Conservation (phyloP, 192 early-diverging fungal species). For the Irineochytrium annulatum region DNA sequence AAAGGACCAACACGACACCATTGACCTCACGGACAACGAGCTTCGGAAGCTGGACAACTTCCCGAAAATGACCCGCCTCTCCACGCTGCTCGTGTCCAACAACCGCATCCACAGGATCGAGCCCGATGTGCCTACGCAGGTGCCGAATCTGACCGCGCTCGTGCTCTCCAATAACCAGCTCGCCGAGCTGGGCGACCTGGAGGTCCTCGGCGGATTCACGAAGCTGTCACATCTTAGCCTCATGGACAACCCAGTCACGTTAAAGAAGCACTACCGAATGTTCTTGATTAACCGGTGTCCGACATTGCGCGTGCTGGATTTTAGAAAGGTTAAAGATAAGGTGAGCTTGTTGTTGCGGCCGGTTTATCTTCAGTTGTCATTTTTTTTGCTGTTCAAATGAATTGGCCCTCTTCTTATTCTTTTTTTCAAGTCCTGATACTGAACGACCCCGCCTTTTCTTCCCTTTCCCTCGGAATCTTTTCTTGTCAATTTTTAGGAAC, state of each 20-base stretch:
- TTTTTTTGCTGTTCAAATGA: not conserved
- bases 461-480: no score
- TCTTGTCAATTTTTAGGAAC: slow-evolving; percentile 54
- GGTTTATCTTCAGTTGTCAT: not conserved
- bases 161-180: slow-evolving; percentile 87
- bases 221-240: slow-evolving; percentile 64
- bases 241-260: slow-evolving; percentile 82
- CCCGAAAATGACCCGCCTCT: slow-evolving; percentile 73
- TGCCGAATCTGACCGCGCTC: slow-evolving; percentile 77
- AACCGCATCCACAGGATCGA: slow-evolving; percentile 89
- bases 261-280: slow-evolving; percentile 75
- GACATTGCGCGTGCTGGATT: slow-evolving; percentile 79
- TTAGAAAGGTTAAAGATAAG: slow-evolving; percentile 65
- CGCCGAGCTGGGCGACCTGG: slow-evolving; percentile 78
- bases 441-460: no score
- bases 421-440: no score
- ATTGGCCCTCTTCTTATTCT: no score
- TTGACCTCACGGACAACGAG: slow-evolving; percentile 93
- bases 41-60: slow-evolving; percentile 83
- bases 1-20: slow-evolving; percentile 78
- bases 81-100: slow-evolving; percentile 71
- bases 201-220: slow-evolving; percentile 54
- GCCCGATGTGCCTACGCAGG: slow-evolving; percentile 48
- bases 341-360: no score
- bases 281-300: slow-evolving; percentile 76